These are phyloP conservation scores for Passiflora organensis DNA, from an alignment of 345 rosid genomes.

Conservation along the genomic window DNA sequence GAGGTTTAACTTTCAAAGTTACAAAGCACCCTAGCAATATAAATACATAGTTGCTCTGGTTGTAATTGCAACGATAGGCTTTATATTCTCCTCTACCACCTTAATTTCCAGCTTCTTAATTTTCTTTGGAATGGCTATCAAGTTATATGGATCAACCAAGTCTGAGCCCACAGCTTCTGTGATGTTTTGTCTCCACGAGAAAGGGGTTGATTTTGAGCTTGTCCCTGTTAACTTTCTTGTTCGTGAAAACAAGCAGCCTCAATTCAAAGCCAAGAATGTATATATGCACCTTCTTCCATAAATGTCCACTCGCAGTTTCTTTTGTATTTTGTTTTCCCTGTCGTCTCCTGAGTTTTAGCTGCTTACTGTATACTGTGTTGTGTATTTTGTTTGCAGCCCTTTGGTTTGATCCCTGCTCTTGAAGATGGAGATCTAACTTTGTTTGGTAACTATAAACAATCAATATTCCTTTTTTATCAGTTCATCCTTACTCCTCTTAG, in stretches of 20 bases:
- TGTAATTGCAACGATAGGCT: too few species aligned
- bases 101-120: too few species aligned
- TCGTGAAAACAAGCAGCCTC: conserved; percentile 58
- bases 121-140: conserved; percentile 40
- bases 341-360: neutral
- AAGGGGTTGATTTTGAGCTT: conserved; percentile 62
- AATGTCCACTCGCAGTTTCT: neutral
- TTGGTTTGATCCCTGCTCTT: conserved; percentile 73
- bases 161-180: conserved; percentile 66
- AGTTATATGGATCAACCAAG: conserved; percentile 60
- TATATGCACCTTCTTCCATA: neutral
- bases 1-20: too few species aligned
- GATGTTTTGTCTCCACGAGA: conserved; percentile 66
- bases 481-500: too few species aligned
- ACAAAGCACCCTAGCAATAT: too few species aligned
- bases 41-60: too few species aligned
- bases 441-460: conserved; percentile 44
- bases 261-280: conserved; percentile 63
- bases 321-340: neutral
- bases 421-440: conserved; percentile 76
- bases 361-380: neutral
- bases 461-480: too few species aligned
- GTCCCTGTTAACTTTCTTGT: conserved; percentile 55
- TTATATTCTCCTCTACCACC: neutral
- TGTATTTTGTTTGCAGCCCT: conserved; percentile 37